These are phyloP conservation scores for Pestalotiopsis fici DNA, from an alignment of 2,329 filamentous ascomycete species.

Conservation along the genomic window DNA sequence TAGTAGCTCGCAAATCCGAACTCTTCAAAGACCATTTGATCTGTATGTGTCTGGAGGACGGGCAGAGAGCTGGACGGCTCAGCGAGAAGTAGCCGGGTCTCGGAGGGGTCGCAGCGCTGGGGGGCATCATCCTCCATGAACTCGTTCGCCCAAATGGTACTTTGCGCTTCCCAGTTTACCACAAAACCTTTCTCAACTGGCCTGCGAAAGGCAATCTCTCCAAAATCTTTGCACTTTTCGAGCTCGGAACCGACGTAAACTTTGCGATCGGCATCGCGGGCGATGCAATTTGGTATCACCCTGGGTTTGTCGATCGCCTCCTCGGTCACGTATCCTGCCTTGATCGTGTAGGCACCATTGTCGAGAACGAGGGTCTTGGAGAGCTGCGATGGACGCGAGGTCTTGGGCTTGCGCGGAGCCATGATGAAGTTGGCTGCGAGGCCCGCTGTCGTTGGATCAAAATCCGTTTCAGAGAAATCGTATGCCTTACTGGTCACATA, in stretches of 20 bases:
- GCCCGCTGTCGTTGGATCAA: background rate
- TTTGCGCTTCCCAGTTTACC: conserved; percentile 95
- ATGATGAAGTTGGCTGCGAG: conserved; percentile 15
- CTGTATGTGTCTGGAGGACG: conserved; percentile 82
- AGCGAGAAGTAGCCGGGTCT: conserved; percentile 81
- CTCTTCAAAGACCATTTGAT: conserved; percentile 97
- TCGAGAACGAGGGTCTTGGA: conserved; percentile 81
- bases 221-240: conserved; percentile 80
- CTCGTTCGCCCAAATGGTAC: conserved; percentile 91
- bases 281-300: conserved; percentile 85
- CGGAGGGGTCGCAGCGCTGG: conserved; percentile 70
- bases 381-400: conserved; percentile 52
- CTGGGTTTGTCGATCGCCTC: conserved; percentile 56
- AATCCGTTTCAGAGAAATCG: background rate
- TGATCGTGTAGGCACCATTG: conserved; percentile 89
- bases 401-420: conserved; percentile 50
- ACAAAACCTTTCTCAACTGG: conserved; percentile 94
- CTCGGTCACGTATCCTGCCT: conserved; percentile 74
- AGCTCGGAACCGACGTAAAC: conserved; percentile 81
- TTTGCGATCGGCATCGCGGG: conserved; percentile 76
- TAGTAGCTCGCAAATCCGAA: conserved; percentile 90
- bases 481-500: background rate
- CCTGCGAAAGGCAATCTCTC: conserved; percentile 81
- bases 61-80: conserved; percentile 85
- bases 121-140: conserved; percentile 74